Conservation (phyloP, 1,139 yeast species). For the Candida tetrigidarum region DNA sequence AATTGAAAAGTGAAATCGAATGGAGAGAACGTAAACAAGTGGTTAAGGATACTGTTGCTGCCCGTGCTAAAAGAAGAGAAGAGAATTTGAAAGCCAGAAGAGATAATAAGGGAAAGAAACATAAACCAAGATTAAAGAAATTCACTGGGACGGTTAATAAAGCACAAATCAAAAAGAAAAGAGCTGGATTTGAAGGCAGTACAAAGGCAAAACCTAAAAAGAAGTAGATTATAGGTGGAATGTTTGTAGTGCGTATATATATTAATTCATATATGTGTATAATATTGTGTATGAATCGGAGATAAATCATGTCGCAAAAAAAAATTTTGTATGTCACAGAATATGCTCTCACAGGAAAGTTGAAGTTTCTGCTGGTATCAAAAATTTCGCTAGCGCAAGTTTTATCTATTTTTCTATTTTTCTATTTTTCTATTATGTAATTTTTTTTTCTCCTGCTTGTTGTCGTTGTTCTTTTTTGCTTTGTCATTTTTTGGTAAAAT, state of each 20-base stretch:
- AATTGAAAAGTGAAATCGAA: conserved; percentile 79
- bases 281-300: background rate
- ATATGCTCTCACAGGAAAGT: no score
- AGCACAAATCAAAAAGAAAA: conserved; percentile 36
- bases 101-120: conserved; percentile 77
- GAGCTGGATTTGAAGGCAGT: conserved; percentile 64
- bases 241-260: no score
- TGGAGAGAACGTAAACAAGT: conserved; percentile 86
- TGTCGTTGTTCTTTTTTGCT: no score
- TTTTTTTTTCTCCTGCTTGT: background rate
- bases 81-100: conserved; percentile 83
- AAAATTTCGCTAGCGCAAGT: background rate
- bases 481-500: no score
- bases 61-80: conserved; percentile 83
- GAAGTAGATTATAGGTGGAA: conserved; percentile 6
- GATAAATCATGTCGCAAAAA: background rate
- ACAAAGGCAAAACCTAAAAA: conserved; percentile 43
- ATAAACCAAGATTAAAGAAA: conserved; percentile 70
- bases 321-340: no score
- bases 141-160: conserved; percentile 59
- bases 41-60: conserved; percentile 75
- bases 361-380: background rate
- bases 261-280: no score
- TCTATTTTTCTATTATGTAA: background rate
- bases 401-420: background rate